Evolutionary conservation across 768 basidiomycete species (phyloP).

Genomic region (Leccinum longicurvipes): DNA sequence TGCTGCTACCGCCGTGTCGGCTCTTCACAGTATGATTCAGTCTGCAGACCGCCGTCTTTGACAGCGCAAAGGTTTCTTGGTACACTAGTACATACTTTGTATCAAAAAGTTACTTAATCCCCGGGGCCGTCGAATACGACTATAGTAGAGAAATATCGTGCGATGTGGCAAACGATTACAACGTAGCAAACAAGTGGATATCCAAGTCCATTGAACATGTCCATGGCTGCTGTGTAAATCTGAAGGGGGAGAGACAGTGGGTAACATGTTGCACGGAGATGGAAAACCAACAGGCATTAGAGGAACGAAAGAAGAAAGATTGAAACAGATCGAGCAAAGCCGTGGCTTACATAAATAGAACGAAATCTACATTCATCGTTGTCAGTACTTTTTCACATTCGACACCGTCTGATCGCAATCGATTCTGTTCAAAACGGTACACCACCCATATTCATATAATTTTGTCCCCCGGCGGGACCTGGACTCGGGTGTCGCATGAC

Average conservation of each 20-base stretch:
- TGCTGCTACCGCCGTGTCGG: constrained; percentile 9
- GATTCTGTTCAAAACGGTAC: constrained; percentile 27
- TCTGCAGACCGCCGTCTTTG: constrained; percentile 1
- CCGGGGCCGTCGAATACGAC: constrained; percentile 11
- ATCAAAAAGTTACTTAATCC: not conserved
- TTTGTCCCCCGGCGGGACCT: constrained; percentile 45
- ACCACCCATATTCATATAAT: constrained; percentile 43
- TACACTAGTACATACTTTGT: not conserved
- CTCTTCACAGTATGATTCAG: constrained; percentile 20
- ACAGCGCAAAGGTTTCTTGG: not conserved
- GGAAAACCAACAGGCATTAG: constrained; percentile 15
- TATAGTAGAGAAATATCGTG: constrained; percentile 11
- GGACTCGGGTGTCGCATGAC: constrained; percentile 83
- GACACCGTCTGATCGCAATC: constrained; percentile 4
- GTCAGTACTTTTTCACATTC: constrained; percentile 11
- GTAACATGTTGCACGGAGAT: constrained; percentile 28
- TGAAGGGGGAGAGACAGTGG: constrained; percentile 25
- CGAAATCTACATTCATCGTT: constrained; percentile 26
- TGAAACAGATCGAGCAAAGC: constrained; percentile 16
- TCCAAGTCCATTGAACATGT: constrained; percentile 55
- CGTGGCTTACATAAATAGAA: constrained; percentile 15
- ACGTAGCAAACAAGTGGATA: constrained; percentile 47
- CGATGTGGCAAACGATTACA: constrained; percentile 40
- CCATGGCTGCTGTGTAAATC: constrained; percentile 30
- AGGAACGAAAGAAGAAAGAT: constrained; percentile 16